Base-by-base conservation (phyloP, 805 yeast genomes). In the Metschnikowia dekortorum region DNA sequence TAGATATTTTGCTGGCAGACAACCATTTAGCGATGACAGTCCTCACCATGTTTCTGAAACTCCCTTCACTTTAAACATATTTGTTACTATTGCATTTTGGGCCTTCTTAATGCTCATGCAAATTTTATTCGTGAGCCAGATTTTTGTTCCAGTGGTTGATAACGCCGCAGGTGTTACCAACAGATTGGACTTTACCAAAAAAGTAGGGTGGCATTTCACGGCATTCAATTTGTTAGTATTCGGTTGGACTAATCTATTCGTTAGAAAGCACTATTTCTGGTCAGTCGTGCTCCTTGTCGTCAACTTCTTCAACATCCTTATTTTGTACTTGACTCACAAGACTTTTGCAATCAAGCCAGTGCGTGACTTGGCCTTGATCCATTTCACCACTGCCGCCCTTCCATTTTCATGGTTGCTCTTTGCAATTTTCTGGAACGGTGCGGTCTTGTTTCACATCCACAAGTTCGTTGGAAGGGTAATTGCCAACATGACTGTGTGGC, bases 371-470 rank as follows among this genome's bases (percentile, higher is more conserved):
- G 54, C 82, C 31, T 66, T 81, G 36, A 71, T 86, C 46, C 95
- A 89, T 67, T 67, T 83, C 56, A 78, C 92, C 13, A 75, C 77
- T 11, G 77, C 82, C 8, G 88, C 91, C 0, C 57, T 87, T 59
- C 95, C 96, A 11, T 65, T 86, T 49, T 74, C 86, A 32, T 89
- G 96, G 96, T 68, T 84, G 35, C 63, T 85, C 51, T 86, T 82
- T 61, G 84, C 83, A 26, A 63, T 88, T 36, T 85, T 87, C 73
- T 89, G 96, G 96, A 86, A 85, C 62, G 95, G 95, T 42, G 90
- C 95, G 1, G 85, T 84, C 30, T 64, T 85, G 63, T 79, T 84
- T 69, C 86, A 84, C 53, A 79, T 85, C 49, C 77, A 79, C 58
- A 63, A 69, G 52, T 65, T 85, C n/a, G 67, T 79, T 18, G 82